These are phyloP conservation scores for Barnettozyma populi DNA, from an alignment of 805 yeast genomes.

Conservation along the genomic window DNA sequence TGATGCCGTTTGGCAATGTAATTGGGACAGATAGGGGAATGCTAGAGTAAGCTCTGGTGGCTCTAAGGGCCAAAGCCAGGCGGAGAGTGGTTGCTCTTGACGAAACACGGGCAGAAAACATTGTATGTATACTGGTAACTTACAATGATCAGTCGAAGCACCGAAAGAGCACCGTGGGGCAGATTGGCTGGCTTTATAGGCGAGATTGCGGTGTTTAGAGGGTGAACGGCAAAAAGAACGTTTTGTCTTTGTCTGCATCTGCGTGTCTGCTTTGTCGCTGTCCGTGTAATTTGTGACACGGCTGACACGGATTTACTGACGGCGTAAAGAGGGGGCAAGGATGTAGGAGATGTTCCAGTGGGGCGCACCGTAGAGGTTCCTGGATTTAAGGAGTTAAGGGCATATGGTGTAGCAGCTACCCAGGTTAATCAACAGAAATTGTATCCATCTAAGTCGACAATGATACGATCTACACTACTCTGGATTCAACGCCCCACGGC, in stretches of 20 bases:
- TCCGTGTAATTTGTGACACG: not conserved
- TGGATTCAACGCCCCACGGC: too few species aligned
- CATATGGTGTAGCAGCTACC: not conserved
- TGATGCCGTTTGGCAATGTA: constrained; percentile 67
- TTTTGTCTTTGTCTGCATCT: not conserved
- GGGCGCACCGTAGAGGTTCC: too few species aligned
- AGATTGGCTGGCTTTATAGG: not conserved
- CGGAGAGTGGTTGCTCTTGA: constrained; percentile 12
- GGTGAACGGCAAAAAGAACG: not conserved
- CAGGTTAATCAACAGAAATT: not conserved
- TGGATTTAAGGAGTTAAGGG: not conserved
- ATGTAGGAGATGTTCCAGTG: not conserved
- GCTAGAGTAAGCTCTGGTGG: constrained; percentile 28
- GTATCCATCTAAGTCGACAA: not conserved
- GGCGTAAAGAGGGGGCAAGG: not conserved
- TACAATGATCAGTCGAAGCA: not conserved
- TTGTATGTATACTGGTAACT: constrained; percentile 1
- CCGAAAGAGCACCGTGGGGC: not conserved
- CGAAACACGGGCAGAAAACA: constrained; percentile 17
- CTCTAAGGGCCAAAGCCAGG: constrained; percentile 19
- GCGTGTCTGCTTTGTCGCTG: not conserved
- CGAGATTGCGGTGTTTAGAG: not conserved
- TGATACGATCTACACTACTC: not conserved
- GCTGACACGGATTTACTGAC: not conserved
- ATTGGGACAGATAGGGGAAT: constrained; percentile 42